These are phyloP conservation scores for Parafenestella ontariensis DNA, from an alignment of 2,329 filamentous ascomycete species.

Conservation along the genomic window DNA sequence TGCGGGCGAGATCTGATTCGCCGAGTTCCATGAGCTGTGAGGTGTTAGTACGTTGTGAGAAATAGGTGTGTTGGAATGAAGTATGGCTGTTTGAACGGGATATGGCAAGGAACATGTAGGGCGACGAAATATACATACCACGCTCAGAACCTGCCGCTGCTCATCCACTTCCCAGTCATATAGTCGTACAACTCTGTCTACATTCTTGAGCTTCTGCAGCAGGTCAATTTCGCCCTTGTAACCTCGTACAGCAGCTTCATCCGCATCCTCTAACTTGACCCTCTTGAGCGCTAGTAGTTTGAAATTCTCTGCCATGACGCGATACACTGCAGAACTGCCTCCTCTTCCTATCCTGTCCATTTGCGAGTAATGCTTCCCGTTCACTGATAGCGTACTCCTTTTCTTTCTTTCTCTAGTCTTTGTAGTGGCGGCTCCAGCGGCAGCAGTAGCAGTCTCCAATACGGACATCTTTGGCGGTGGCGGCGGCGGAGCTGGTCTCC, in stretches of 20 bases:
- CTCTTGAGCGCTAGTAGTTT: slow-evolving; percentile 94
- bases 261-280: slow-evolving; percentile 88
- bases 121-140: slow-evolving; percentile 63
- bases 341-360: slow-evolving; percentile 91
- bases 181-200: slow-evolving; percentile 88
- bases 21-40: slow-evolving; percentile 92
- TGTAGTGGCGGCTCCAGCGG: slow-evolving; percentile 79
- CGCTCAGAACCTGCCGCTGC: slow-evolving; percentile 84
- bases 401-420: slow-evolving; percentile 75
- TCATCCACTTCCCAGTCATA: slow-evolving; percentile 94
- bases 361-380: slow-evolving; percentile 88
- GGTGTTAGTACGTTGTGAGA: slow-evolving; percentile 10
- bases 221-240: slow-evolving; percentile 97
- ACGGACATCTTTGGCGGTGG: slow-evolving; percentile 97
- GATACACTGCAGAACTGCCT: slow-evolving; percentile 92
- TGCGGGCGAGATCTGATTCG: slow-evolving; percentile 88
- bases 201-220: slow-evolving; percentile 78
- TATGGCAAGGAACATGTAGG: background rate
- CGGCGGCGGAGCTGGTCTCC: slow-evolving; percentile 74
- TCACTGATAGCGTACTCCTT: slow-evolving; percentile 83
- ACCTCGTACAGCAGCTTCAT: slow-evolving; percentile 81
- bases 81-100: background rate
- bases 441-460: slow-evolving; percentile 86
- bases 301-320: slow-evolving; percentile 95
- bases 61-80: background rate